phyloP scores from a whole-genome alignment of 2,329 filamentous ascomycete genomes.

The Sporothrix sp. region DNA sequence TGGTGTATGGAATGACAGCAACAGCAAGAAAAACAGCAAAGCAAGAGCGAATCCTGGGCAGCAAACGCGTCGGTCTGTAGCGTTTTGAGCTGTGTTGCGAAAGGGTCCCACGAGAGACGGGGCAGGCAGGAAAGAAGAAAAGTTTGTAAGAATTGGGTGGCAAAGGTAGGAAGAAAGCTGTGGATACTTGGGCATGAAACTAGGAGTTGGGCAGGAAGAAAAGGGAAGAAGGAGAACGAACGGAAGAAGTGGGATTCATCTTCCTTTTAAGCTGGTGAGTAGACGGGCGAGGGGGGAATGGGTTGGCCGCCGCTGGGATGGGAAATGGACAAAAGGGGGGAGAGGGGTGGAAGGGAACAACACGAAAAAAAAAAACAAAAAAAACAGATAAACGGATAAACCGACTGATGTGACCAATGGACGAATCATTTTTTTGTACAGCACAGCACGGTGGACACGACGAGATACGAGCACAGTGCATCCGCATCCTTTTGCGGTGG shows the following conservation, averaged over 20 bases:
- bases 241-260: slow-evolving; percentile 20
- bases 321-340: not conserved
- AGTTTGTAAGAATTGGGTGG: not conserved
- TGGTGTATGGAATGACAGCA: slow-evolving; percentile 3
- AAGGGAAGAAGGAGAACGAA: slow-evolving; percentile 11
- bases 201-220: slow-evolving; percentile 23
- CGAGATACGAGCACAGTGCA: not conserved
- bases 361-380: not conserved
- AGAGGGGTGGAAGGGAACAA: not conserved
- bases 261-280: slow-evolving; percentile 16
- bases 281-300: not conserved
- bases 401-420: no score
- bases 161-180: not conserved
- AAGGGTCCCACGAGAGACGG: not conserved
- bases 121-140: not conserved
- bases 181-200: slow-evolving; percentile 23
- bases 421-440: no score
- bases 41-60: not conserved
- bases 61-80: not conserved
- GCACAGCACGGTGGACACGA: not conserved
- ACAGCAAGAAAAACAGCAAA: not conserved
- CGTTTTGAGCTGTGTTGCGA: slow-evolving; percentile 6
- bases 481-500: not conserved
- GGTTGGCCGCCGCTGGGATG: not conserved
- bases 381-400: not conserved